Evolutionary conservation across 2,329 filamentous ascomycete species (phyloP).

Genomic region (Aureobasidium sp.): DNA sequence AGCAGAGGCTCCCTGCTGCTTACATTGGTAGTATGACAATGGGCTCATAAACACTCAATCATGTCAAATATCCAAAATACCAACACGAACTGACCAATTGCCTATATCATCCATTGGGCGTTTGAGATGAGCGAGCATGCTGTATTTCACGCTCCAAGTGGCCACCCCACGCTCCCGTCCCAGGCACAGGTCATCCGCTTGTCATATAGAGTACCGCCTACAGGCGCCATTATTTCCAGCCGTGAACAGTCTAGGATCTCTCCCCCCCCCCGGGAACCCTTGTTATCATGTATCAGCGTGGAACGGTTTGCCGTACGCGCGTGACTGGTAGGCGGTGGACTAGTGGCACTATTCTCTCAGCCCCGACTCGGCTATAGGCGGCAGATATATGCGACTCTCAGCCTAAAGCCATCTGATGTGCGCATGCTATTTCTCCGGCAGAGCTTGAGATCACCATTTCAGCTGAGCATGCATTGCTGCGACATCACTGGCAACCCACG

Average conservation of each 20-base stretch:
- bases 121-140: not conserved
- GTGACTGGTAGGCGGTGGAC: constrained; percentile 11
- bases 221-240: not conserved
- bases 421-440: not conserved
- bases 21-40: not conserved
- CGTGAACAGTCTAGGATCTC: not conserved
- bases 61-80: not conserved
- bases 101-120: not conserved
- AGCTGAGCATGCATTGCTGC: not conserved
- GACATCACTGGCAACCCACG: too few relatives aligned
- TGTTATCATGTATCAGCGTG: constrained; percentile 10
- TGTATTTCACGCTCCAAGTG: not conserved
- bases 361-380: constrained; percentile 8
- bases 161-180: not conserved
- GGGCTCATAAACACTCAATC: not conserved
- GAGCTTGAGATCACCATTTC: not conserved
- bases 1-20: not conserved
- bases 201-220: not conserved
- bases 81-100: not conserved
- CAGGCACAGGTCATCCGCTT: constrained; percentile 3
- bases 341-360: constrained; percentile 5
- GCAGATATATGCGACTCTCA: constrained; percentile 6
- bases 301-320: constrained; percentile 8
- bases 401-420: not conserved
- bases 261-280: not conserved